A percentile compares a stretch with the other conserved stretches of the same genome.
These are phyloP conservation scores for Trapa incisa DNA, from an alignment of 345 rosid genomes.

Conservation along the genomic window DNA sequence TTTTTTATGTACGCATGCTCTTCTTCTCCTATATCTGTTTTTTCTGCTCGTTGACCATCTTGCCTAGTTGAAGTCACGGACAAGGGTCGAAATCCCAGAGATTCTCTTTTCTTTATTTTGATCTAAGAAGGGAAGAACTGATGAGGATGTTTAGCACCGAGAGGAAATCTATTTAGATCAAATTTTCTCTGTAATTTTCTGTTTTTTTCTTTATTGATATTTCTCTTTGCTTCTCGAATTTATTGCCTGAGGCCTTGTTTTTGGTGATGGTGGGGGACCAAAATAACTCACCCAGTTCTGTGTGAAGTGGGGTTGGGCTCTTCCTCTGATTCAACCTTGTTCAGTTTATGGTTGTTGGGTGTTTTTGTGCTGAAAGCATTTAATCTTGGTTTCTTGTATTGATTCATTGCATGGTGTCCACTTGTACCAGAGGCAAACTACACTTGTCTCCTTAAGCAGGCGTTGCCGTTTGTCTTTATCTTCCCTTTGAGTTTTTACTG, in stretches of 20 bases:
- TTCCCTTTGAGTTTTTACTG: neutral
- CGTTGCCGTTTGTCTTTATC: neutral
- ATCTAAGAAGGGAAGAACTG: neutral
- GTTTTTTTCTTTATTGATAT: neutral
- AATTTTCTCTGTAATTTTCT: neutral
- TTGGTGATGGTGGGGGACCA: neutral
- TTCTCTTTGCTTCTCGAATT: neutral
- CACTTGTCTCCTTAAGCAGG: slow-evolving; percentile 7
- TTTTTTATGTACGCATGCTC: neutral
- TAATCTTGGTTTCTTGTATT: slow-evolving; percentile 1
- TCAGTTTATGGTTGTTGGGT: neutral
- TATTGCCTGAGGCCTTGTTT: neutral
- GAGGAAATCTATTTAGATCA: neutral
- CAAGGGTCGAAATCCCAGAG: neutral
- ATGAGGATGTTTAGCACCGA: neutral
- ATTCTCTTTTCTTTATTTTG: neutral
- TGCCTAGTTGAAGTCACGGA: neutral
- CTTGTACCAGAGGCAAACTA: slow-evolving; percentile 7
- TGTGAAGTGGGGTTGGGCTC: neutral
- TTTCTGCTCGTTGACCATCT: neutral
- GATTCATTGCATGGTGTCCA: slow-evolving; percentile 19
- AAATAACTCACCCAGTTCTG: neutral
- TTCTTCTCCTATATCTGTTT: neutral
- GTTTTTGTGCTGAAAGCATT: neutral
- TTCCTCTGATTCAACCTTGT: neutral